Evolutionary conservation across 1,284 basidiomycete genomes (phyloP), one percentile per base, ranked within the genome.

Genomic region (Pholiota adiposa): DNA sequence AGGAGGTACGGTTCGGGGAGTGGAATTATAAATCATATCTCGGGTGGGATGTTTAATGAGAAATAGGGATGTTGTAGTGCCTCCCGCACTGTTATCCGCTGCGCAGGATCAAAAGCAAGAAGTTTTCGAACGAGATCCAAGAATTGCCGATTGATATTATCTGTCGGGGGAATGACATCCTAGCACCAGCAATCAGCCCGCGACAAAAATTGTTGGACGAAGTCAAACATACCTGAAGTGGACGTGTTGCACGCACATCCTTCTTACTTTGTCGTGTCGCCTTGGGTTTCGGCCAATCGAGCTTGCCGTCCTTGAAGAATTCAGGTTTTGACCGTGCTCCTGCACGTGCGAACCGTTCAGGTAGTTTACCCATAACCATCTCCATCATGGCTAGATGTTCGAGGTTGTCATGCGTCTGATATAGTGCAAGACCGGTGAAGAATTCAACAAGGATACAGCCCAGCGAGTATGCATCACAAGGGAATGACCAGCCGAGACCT

Each of bases 331-430:
- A 87, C 59, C 87, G 86, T 59, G 84, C 85, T 29, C 85, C 92
- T 64, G 83, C 78, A 33, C 86, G 84, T 34, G 86, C 86, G 73
- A 97, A 95, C 4, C 89, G 86, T 48, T 90, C 87, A 0, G 96
- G 95, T 89, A 99, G 96, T 76, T 90, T 92, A 62, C 97, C 97
- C 88, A 99, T 97, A 34, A 99, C 97, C 66, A 93, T 89, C 75
- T 99, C 96, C 97, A 99, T 99, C 97, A 99, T 99, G 44, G 97
- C 97, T 6, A 99, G 87, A 74, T 99, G 97, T 73, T 99, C 97
- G 11, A 99, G 85, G 73, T 99, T 99, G 77, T 99, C 97, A 72
- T 98, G 97, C 0, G 97, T 99, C 76, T 99, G 97, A 80, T 98
- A 99, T 31, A 99, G 83, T 3, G 97, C 97, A 48, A 97, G 89